phyloP scores from a whole-genome alignment of 1,284 basidiomycete species.

The Pyrrhoderma noxium region DNA sequence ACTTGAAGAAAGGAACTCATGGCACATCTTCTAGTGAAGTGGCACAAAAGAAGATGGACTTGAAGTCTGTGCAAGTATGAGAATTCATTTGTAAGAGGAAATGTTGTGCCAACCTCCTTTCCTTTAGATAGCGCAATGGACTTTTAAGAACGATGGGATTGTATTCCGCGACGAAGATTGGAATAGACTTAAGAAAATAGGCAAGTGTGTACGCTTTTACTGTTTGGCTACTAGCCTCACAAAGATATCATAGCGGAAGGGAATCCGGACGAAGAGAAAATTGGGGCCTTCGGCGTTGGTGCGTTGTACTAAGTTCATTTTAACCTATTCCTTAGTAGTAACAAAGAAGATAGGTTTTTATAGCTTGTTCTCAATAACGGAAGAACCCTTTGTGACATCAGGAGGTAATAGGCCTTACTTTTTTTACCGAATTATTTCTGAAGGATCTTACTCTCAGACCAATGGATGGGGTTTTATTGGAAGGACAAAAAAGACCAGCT shows the following conservation, averaged over 20 bases:
- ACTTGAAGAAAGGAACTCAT: constrained; percentile 30
- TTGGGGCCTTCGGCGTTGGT: constrained; percentile 83
- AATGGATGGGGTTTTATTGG: constrained; percentile 98
- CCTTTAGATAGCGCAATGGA: constrained; percentile 62
- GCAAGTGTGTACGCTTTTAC: constrained; percentile 30
- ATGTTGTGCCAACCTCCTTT: not conserved
- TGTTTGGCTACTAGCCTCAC: constrained; percentile 7
- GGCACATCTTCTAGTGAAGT: constrained; percentile 5
- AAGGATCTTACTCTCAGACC: constrained; percentile 35
- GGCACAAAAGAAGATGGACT: constrained; percentile 40
- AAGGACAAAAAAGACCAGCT: constrained; percentile 60
- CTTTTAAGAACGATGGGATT: constrained; percentile 84
- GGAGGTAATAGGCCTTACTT: constrained; percentile 46
- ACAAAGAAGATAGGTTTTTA: constrained; percentile 52
- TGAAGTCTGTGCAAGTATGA: constrained; percentile 49
- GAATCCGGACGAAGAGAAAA: constrained; percentile 79
- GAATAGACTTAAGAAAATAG: constrained; percentile 83
- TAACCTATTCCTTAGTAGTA: not conserved
- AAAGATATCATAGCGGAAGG: constrained; percentile 57
- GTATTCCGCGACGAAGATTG: constrained; percentile 81
- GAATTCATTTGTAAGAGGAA: not conserved
- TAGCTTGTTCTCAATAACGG: constrained; percentile 78
- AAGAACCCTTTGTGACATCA: constrained; percentile 89
- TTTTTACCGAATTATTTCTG: not conserved
- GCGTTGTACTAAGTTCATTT: constrained; percentile 23